A percentile compares a stretch with the other conserved stretches of the same genome.
Conservation (phyloP, 208 protist genomes). For the Borovskyia barvae region DNA sequence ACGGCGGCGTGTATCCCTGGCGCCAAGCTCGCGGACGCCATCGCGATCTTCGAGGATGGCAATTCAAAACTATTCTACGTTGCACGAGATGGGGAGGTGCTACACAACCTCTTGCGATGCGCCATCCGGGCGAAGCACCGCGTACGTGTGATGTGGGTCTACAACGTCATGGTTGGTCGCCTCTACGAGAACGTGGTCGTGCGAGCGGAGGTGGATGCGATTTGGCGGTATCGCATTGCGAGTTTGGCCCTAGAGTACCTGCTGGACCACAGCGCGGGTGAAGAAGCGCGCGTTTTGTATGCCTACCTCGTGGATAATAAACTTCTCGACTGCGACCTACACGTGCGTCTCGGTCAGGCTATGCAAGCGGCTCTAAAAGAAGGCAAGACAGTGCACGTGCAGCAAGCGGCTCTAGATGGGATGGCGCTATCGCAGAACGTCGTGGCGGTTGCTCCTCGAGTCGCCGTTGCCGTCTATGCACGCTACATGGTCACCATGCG, state of each 20-base stretch:
- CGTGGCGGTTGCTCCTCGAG: conserved; percentile 59
- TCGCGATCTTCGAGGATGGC: conserved; percentile 90
- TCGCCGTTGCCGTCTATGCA: conserved; percentile 61
- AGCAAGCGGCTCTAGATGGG: conserved; percentile 25
- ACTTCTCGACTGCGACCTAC: conserved; percentile 72
- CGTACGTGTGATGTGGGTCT: conserved; percentile 88
- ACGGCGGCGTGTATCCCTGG: conserved; percentile 78
- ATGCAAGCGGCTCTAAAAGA: conserved; percentile 76
- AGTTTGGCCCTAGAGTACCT: conserved; percentile 65
- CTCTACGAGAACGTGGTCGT: conserved; percentile 87
- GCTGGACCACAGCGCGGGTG: conserved; percentile 60
- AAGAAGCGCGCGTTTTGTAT: conserved; percentile 77
- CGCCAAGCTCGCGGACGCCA: conserved; percentile 76
- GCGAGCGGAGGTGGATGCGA: conserved; percentile 68
- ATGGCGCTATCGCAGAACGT: conserved; percentile 60
- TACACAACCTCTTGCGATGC: conserved; percentile 80
- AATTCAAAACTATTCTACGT: conserved; percentile 81
- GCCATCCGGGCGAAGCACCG: conserved; percentile 78
- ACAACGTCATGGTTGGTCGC: conserved; percentile 82
- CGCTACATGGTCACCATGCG: conserved; percentile 35
- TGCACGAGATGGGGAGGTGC: conserved; percentile 79
- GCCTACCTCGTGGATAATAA: conserved; percentile 61
- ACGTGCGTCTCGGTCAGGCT: conserved; percentile 66
- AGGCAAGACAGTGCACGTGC: conserved; percentile 55
- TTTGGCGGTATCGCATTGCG: conserved; percentile 85